Evolutionary conservation across 2,329 filamentous ascomycete genomes (phyloP).

Genomic region (Trichoderma endophyticum): DNA sequence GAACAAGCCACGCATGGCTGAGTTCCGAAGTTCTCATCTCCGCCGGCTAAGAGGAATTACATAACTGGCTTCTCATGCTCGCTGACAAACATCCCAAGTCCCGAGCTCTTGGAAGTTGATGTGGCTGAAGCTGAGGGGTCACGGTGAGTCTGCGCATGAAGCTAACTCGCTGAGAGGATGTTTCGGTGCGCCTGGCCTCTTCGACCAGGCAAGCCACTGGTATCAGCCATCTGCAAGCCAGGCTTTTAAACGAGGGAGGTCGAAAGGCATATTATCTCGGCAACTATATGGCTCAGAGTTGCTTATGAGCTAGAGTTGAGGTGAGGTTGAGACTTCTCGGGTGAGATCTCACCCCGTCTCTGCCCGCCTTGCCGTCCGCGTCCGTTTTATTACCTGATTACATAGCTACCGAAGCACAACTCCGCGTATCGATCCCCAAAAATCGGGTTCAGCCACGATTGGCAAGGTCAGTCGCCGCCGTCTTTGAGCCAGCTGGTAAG

Average conservation of each 20-base stretch:
- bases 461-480: background rate
- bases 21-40: background rate
- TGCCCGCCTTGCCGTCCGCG: background rate
- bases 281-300: background rate
- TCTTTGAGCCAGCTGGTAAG: background rate
- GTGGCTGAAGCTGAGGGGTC: slow-evolving; percentile 5
- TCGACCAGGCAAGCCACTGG: background rate
- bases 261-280: background rate
- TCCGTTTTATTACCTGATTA: background rate
- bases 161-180: background rate
- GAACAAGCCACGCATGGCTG: slow-evolving; percentile 1
- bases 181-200: background rate
- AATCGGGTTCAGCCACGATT: background rate
- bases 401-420: background rate
- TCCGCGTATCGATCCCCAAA: background rate
- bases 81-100: background rate
- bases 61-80: background rate
- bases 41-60: background rate
- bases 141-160: background rate
- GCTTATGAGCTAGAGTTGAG: background rate
- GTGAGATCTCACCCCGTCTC: background rate
- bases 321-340: background rate
- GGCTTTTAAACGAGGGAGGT: background rate
- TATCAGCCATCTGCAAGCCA: background rate
- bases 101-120: background rate